phyloP scores from a whole-genome alignment of 495 filamentous ascomycete genomes.

The Daldinia loculata region DNA sequence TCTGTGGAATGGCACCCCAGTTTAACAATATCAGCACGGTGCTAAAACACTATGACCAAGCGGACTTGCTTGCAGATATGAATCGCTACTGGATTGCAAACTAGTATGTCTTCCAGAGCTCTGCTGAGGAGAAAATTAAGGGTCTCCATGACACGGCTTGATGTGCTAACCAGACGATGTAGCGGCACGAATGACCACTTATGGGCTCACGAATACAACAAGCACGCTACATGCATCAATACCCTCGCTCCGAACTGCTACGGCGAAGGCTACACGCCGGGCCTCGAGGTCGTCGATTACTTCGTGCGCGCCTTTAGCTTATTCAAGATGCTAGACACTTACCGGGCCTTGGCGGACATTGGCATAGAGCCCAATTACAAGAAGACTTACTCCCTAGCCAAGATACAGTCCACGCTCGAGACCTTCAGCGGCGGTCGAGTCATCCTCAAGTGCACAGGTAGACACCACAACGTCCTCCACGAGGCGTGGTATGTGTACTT shows the following conservation, averaged over 20 bases:
- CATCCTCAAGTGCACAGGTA: slow-evolving; percentile 70
- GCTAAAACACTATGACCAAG: slow-evolving; percentile 67
- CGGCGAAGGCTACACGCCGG: slow-evolving; percentile 61
- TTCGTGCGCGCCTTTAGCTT: slow-evolving; percentile 66
- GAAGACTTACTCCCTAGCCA: slow-evolving; percentile 68
- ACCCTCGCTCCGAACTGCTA: slow-evolving; percentile 81
- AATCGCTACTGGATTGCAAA: slow-evolving; percentile 75
- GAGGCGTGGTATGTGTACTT: slow-evolving; percentile 90
- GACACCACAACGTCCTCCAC: slow-evolving; percentile 62
- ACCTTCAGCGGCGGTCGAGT: slow-evolving; percentile 70
- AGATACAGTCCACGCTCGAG: slow-evolving; percentile 72
- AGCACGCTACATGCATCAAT: slow-evolving; percentile 80
- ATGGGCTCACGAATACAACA: slow-evolving; percentile 90
- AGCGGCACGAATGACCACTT: slow-evolving; percentile 69
- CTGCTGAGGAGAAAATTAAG: no score
- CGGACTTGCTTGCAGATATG: slow-evolving; percentile 75
- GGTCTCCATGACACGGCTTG: no score
- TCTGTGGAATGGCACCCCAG: slow-evolving; percentile 71
- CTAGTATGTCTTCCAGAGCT: slow-evolving; percentile 43
- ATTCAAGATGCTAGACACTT: slow-evolving; percentile 67
- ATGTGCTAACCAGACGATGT: slow-evolving; percentile 9
- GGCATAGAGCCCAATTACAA: slow-evolving; percentile 70
- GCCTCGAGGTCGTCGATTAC: slow-evolving; percentile 70
- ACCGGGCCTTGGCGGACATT: slow-evolving; percentile 65
- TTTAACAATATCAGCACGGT: slow-evolving; percentile 78